Evolutionary conservation across 192 early-diverging fungal species (phyloP), one percentile per base, ranked within the genome.

Genomic region (Podila minutissima): DNA sequence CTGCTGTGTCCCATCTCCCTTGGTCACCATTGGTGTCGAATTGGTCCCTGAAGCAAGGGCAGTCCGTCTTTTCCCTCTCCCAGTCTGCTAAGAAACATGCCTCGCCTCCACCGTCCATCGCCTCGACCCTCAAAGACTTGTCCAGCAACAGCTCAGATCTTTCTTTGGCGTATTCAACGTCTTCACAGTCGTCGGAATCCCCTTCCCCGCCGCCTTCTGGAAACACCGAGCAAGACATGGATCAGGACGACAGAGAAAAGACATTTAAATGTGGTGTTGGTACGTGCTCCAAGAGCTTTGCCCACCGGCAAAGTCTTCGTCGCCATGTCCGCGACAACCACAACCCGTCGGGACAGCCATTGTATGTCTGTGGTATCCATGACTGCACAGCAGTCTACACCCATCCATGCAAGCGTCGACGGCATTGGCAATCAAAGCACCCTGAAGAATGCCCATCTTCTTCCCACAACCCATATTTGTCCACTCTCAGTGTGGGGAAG

Each of bases 361-460:
- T 26, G n/a, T 55, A 55, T 8, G 53, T 17, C 53, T 55, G 53
- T 55, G 53, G 53, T n/a, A 26, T 55, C 19, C n/a, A 9, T 24
- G 53, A 5, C 4, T 55, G 53, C 24, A 24, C 53, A 0, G 53
- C 53, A 5, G 53, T 55, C 24, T 55, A 55, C 24, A 55, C 53
- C 22, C 53, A 55, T 12, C 53, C 53, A 55, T 55, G 53, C 53
- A 55, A 55, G 53, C 53, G 53, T 55, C 53, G 53, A 55, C 53
- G 53, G 53, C 53, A 55, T n/a, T 55, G 53, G 53, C 53, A 55
- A 55, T 24, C 53, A 55, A 55, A 55, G n/a, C 53, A 55, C 17
- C 53, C 53, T 12, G 24, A 55, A 2, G 8, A 55, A 32, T 61
- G 19, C 20, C 31, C 59, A 61, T 33, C 35, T 37, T 10, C 35